Base-by-base conservation (phyloP, 2,329 filamentous ascomycete genomes). In the Orbilia quercus region DNA sequence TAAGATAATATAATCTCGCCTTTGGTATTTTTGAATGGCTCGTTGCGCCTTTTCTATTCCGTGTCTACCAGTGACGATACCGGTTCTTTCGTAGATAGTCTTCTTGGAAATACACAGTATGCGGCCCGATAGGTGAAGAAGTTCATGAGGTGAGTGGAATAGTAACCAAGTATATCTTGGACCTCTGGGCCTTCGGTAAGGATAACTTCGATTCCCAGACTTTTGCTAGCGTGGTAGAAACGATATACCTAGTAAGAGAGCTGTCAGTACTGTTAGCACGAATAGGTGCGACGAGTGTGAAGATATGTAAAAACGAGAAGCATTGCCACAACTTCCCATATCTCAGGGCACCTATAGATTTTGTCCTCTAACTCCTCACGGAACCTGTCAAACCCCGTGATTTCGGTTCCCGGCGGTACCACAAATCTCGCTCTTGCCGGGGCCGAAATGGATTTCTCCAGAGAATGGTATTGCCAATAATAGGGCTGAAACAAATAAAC, bases 61-160 rank as follows among this genome's bases (percentile, higher is more conserved):
- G n/a, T 11, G 20, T 22, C 12, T 54, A 7, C 7, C 18, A 25
- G n/a, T 38, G 38, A 2, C 40, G 28, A 34, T 36, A 40, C 50
- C 60, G 1, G 1, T 14, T 18, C 23, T 45, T 0, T 28, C 14
- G 5, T 20, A 22, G 28, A 65, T 48, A 4, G 60, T 57, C 1
- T 1, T 14, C 3, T 31, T 1, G 60, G 40, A n/a, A 65, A 64
- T 4, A 65, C 28, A 12, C 50, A 65, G n/a, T 38, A 65, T 14
- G 50, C 60, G 0, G 25, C n/a, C 1, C 48, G 23, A 18, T 55
- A 65, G 3, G 60, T 38, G 31, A 65, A 55, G 28, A 65, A 65
- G 14, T 55, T 65, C 60, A 57, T 55, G 1, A 65, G n/a, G 16
- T 47, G 48, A 1, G 60, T 65, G 6, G 60, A 54, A 11, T 65